Conservation (phyloP, 352 stramenopile genomes). For the Phytophthora idaei region DNA sequence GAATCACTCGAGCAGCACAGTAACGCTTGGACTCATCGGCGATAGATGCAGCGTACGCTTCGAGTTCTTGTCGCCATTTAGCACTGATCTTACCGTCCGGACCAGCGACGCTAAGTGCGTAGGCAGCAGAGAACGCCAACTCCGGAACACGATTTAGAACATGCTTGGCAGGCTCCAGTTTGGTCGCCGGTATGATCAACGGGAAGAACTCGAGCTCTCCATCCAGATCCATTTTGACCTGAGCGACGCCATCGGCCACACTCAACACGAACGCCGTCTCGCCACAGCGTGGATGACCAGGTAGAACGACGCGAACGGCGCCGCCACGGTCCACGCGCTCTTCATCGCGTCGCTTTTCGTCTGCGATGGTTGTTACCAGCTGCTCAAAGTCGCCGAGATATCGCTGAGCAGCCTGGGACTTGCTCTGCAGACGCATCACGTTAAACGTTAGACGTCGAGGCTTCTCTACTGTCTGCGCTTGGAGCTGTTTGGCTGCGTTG, state of each 20-base stretch:
- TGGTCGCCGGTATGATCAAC: conserved; percentile 59
- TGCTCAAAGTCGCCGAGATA: conserved; percentile 69
- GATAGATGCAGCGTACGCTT: conserved; percentile 68
- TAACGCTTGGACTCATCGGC: conserved; percentile 68
- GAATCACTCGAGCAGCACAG: conserved; percentile 71
- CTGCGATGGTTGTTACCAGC: conserved; percentile 46
- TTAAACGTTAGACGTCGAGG: conserved; percentile 19
- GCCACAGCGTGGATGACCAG: conserved; percentile 73
- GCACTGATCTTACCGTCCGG: conserved; percentile 43
- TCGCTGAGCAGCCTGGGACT: conserved; percentile 54
- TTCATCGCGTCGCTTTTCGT: conserved; percentile 48
- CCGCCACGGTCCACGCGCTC: conserved; percentile 48
- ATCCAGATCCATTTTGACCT: conserved; percentile 86
- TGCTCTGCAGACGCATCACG: conserved; percentile 39
- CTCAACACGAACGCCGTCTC: conserved; percentile 78
- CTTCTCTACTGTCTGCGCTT: conserved; percentile 18
- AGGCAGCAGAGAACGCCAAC: conserved; percentile 65
- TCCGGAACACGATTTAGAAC: conserved; percentile 68
- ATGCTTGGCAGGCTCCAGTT: conserved; percentile 54
- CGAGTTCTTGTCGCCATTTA: conserved; percentile 59
- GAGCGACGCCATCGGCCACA: conserved; percentile 63
- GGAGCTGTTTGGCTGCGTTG: conserved; percentile 31
- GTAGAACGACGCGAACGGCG: conserved; percentile 78
- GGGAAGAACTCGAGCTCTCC: conserved; percentile 83
- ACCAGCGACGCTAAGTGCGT: conserved; percentile 36